Conservation (phyloP, 805 yeast species). For the Saturnispora kantuleensis region DNA sequence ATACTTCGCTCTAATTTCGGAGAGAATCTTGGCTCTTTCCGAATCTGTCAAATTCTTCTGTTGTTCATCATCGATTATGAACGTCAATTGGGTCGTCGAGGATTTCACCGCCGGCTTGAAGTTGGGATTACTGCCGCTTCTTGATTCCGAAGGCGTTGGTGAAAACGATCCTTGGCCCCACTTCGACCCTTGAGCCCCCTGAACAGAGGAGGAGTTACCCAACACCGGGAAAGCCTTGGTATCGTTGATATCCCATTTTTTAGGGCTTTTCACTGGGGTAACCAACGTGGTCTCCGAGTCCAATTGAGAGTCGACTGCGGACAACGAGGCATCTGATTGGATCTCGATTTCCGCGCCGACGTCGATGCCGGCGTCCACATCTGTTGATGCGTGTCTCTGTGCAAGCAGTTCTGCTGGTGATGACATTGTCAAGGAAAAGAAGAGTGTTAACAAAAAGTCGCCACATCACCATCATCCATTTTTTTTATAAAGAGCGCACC, state of each 20-base stretch:
- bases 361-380: slow-evolving; percentile 4
- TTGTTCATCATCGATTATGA: slow-evolving; percentile 60
- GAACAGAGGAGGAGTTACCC: slow-evolving; percentile 34
- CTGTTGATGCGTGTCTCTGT: too few relatives aligned
- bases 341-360: slow-evolving; percentile 5
- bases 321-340: neutral
- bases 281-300: slow-evolving; percentile 4
- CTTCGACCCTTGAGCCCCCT: neutral
- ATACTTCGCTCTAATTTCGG: slow-evolving; percentile 48
- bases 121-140: slow-evolving; percentile 2
- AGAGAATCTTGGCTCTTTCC: slow-evolving; percentile 60
- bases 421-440: slow-evolving; percentile 7
- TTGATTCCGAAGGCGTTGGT: too few relatives aligned
- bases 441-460: slow-evolving; percentile 7
- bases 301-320: too few relatives aligned
- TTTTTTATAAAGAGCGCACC: too few relatives aligned
- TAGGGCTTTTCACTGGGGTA: neutral
- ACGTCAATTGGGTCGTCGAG: slow-evolving; percentile 64
- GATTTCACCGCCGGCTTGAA: slow-evolving; percentile 39
- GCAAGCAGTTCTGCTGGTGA: slow-evolving; percentile 1
- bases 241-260: slow-evolving; percentile 30
- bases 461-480: too few relatives aligned
- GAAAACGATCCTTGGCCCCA: too few relatives aligned
- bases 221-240: slow-evolving; percentile 58
- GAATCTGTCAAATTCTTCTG: slow-evolving; percentile 54